Evolutionary conservation across 1,284 basidiomycete genomes (phyloP).

Genomic region (Ceratobasidium sp.): DNA sequence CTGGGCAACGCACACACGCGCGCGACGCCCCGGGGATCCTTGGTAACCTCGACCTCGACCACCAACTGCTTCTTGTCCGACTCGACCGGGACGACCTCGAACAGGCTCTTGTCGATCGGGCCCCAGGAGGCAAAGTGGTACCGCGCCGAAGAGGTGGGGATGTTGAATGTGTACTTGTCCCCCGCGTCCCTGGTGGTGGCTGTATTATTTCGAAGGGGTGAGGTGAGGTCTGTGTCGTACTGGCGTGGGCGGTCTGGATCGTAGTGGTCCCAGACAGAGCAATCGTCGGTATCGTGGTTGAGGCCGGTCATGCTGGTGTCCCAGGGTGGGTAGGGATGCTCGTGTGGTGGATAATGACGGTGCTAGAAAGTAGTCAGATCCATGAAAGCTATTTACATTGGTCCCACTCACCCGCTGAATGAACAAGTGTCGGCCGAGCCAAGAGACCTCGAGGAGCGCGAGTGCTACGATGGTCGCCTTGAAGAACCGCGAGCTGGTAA

Average conservation of each 20-base stretch:
- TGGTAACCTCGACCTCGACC: slow-evolving; percentile 34
- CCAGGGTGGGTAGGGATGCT: background rate
- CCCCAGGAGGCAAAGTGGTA: slow-evolving; percentile 38
- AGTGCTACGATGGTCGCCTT: slow-evolving; percentile 2
- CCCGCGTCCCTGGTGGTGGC: background rate
- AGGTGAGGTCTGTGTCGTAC: background rate
- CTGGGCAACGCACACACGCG: slow-evolving; percentile 31
- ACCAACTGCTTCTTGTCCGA: slow-evolving; percentile 35
- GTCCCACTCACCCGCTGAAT: background rate
- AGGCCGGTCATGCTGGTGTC: slow-evolving; percentile 2
- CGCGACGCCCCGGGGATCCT: slow-evolving; percentile 21
- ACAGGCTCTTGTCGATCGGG: slow-evolving; percentile 34
- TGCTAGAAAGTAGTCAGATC: background rate
- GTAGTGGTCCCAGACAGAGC: slow-evolving; percentile 40
- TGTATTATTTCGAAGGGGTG: background rate
- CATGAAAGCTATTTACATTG: background rate
- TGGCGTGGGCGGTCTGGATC: slow-evolving; percentile 3
- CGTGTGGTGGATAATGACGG: background rate
- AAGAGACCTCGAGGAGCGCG: slow-evolving; percentile 1
- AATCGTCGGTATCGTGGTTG: slow-evolving; percentile 18
- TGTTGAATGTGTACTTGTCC: slow-evolving; percentile 33
- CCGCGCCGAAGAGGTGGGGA: slow-evolving; percentile 17
- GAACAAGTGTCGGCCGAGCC: slow-evolving; percentile 16
- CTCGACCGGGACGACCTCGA: slow-evolving; percentile 30
- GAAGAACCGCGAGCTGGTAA: slow-evolving; percentile 17